These are phyloP conservation scores for Fusarium virguliforme DNA, from an alignment of 2,329 filamentous ascomycete genomes.

Conservation along the genomic window DNA sequence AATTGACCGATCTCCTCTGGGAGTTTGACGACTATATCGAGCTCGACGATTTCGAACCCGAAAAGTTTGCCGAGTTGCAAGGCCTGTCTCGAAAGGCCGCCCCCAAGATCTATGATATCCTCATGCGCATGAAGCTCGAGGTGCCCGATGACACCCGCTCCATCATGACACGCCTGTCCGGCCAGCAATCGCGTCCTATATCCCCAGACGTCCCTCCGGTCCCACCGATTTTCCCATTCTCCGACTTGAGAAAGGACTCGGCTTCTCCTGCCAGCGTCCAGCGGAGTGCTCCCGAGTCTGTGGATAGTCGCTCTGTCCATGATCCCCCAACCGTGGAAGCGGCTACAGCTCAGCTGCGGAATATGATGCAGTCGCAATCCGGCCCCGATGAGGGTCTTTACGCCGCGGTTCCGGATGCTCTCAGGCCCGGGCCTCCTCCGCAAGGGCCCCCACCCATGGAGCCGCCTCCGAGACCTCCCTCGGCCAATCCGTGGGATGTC, in stretches of 20 bases:
- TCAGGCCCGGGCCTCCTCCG: constrained; percentile 27
- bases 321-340: constrained; percentile 50
- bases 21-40: constrained; percentile 72
- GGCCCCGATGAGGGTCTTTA: constrained; percentile 50
- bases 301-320: constrained; percentile 31
- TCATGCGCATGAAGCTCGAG: constrained; percentile 70
- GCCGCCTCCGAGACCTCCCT: constrained; percentile 57
- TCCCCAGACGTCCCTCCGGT: constrained; percentile 48
- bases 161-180: constrained; percentile 51
- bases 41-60: constrained; percentile 65
- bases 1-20: constrained; percentile 68
- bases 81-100: constrained; percentile 65
- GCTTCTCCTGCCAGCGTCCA: constrained; percentile 17
- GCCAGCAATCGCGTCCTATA: constrained; percentile 51
- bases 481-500: constrained; percentile 63
- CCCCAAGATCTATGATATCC: constrained; percentile 65
- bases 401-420: constrained; percentile 28
- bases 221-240: constrained; percentile 45
- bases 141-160: constrained; percentile 50
- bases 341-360: constrained; percentile 52
- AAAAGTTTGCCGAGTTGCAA: constrained; percentile 66
- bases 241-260: constrained; percentile 31
- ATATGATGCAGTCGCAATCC: constrained; percentile 50
- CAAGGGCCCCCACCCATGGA: constrained; percentile 42
- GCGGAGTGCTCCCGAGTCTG: constrained; percentile 28